phyloP scores from a whole-genome alignment of 2,329 filamentous ascomycete genomes.

The Diaporthe caulivora region DNA sequence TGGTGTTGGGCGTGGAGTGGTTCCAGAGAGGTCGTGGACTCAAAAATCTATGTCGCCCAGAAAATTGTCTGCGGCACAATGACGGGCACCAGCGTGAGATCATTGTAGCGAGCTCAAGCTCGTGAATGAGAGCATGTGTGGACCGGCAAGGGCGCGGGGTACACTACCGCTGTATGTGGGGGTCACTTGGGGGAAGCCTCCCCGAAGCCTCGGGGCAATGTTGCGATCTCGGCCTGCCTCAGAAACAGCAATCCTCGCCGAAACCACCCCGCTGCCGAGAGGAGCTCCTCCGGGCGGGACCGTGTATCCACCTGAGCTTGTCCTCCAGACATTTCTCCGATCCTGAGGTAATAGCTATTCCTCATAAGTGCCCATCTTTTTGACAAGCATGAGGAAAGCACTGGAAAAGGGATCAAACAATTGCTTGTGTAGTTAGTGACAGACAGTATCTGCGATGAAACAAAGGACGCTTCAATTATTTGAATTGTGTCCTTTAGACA shows the following conservation, averaged over 20 bases:
- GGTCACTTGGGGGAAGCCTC: slow-evolving; percentile 1
- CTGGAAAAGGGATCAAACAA: neutral
- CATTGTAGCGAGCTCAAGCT: slow-evolving; percentile 28
- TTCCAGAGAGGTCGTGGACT: neutral
- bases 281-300: neutral
- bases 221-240: slow-evolving; percentile 17
- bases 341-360: too few species aligned
- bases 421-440: too few species aligned
- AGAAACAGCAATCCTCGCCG: slow-evolving; percentile 21
- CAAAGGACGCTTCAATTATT: neutral
- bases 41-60: too few species aligned
- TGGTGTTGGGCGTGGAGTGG: neutral
- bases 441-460: neutral
- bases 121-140: neutral
- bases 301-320: neutral
- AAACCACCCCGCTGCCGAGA: neutral
- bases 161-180: slow-evolving; percentile 3
- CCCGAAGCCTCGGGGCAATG: neutral
- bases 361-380: rapidly evolving
- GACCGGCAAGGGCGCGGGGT: slow-evolving; percentile 26
- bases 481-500: neutral
- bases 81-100: slow-evolving; percentile 11
- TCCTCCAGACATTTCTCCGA: neutral
- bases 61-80: slow-evolving; percentile 9
- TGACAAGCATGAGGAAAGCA: neutral